phyloP scores from a whole-genome alignment of 2,329 filamentous ascomycete genomes.

The Aspergillus caelatus region DNA sequence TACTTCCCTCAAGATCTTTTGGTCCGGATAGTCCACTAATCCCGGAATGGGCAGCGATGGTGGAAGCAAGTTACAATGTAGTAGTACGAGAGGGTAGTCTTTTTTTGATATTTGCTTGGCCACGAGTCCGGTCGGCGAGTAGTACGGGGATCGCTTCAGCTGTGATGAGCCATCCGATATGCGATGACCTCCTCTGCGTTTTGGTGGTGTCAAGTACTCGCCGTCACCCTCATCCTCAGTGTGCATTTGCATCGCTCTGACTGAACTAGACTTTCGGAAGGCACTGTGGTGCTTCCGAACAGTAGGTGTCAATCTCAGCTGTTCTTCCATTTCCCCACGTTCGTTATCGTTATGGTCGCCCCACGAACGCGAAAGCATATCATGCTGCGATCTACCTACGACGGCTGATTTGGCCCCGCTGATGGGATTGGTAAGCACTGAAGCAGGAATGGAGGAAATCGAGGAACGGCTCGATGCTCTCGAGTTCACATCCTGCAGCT shows the following conservation, averaged over 20 bases:
- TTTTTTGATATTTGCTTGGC: constrained; percentile 41
- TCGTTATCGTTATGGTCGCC: constrained; percentile 18
- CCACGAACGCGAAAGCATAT: constrained; percentile 20
- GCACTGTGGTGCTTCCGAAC: constrained; percentile 39
- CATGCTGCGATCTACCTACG: constrained; percentile 22
- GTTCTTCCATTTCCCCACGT: constrained; percentile 21
- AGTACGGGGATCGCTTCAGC: constrained; percentile 37
- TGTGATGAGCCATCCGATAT: constrained; percentile 35
- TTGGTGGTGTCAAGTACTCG: constrained; percentile 41
- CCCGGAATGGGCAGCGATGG: constrained; percentile 53
- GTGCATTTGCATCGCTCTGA: constrained; percentile 48
- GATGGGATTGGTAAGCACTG: constrained; percentile 38
- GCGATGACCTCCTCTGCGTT: constrained; percentile 31
- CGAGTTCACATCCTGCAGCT: constrained; percentile 27
- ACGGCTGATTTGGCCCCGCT: constrained; percentile 27
- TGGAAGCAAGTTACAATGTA: constrained; percentile 63
- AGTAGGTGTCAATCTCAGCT: constrained; percentile 26
- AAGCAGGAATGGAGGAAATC: constrained; percentile 44
- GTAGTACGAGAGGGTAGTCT: constrained; percentile 60
- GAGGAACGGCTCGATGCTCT: constrained; percentile 44
- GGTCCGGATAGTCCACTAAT: constrained; percentile 33
- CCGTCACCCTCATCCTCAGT: constrained; percentile 46
- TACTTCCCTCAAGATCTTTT: constrained; percentile 52
- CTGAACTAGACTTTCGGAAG: constrained; percentile 50
- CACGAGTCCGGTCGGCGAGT: constrained; percentile 32